Evolutionary conservation across 2,329 filamentous ascomycete genomes (phyloP).

Genomic region (Xylaria digitata): DNA sequence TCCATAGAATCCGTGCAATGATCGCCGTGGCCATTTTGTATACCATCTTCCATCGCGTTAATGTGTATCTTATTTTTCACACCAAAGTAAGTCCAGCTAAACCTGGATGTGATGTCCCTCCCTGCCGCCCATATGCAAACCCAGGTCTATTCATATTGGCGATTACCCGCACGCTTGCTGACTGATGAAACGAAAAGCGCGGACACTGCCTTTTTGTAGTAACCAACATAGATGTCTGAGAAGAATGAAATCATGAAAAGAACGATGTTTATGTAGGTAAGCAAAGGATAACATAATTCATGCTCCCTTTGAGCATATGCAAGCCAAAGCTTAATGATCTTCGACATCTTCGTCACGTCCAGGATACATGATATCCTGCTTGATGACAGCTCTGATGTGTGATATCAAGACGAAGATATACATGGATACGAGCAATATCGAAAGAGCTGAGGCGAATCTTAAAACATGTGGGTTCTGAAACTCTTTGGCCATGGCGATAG

Average conservation of each 20-base stretch:
- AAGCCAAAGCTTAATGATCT: slow-evolving; percentile 52
- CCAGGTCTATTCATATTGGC: neutral
- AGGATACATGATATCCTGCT: slow-evolving; percentile 67
- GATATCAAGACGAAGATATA: slow-evolving; percentile 59
- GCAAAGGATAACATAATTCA: neutral
- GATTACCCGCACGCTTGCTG: neutral
- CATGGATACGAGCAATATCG: slow-evolving; percentile 55
- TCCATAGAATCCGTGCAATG: too few species aligned
- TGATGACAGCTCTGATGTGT: slow-evolving; percentile 60
- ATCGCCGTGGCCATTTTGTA: too few species aligned
- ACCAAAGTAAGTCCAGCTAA: too few species aligned
- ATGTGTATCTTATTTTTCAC: too few species aligned
- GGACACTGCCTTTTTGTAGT: neutral
- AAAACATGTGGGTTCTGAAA: slow-evolving; percentile 58
- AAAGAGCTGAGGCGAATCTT: slow-evolving; percentile 64
- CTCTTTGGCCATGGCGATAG: slow-evolving; percentile 64
- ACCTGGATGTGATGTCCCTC: neutral
- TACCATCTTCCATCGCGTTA: too few species aligned
- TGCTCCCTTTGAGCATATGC: neutral
- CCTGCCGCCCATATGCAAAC: neutral
- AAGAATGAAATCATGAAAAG: neutral
- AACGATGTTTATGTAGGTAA: neutral
- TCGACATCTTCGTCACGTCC: slow-evolving; percentile 66
- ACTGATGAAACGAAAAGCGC: neutral
- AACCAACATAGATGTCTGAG: too few species aligned